Evolutionary conservation across 1,284 basidiomycete species (phyloP).

Genomic region (Pulveroboletus sp.): DNA sequence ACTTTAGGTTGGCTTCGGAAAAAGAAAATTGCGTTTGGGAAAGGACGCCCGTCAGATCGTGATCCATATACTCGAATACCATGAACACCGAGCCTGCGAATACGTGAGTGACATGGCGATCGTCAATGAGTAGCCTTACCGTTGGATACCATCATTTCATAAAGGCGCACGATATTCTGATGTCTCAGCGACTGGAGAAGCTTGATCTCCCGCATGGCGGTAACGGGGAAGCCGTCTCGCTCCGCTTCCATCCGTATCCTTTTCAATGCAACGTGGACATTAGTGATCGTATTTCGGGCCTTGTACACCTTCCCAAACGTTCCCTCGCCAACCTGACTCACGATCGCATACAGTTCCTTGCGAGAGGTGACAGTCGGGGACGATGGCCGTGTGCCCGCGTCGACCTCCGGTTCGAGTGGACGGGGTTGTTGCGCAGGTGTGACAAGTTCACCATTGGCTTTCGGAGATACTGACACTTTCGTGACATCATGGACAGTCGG

Average conservation of each 20-base stretch:
- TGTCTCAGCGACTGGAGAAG: slow-evolving; percentile 90
- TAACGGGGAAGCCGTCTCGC: slow-evolving; percentile 97
- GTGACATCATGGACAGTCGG: slow-evolving; percentile 16
- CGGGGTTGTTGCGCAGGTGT: slow-evolving; percentile 19
- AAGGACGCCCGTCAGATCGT: slow-evolving; percentile 94
- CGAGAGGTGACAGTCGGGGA: slow-evolving; percentile 33
- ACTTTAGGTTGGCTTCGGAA: slow-evolving; percentile 87
- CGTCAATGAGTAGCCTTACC: slow-evolving; percentile 48
- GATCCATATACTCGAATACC: slow-evolving; percentile 99
- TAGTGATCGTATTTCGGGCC: slow-evolving; percentile 78
- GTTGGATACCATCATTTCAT: slow-evolving; percentile 98
- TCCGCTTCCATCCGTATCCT: slow-evolving; percentile 98
- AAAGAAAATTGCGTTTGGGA: slow-evolving; percentile 89
- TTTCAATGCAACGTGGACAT: slow-evolving; percentile 86
- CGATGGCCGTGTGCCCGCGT: slow-evolving; percentile 30
- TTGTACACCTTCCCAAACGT: slow-evolving; percentile 99
- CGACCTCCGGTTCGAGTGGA: slow-evolving; percentile 25
- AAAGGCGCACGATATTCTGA: slow-evolving; percentile 83
- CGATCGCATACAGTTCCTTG: slow-evolving; percentile 78
- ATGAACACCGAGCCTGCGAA: slow-evolving; percentile 88
- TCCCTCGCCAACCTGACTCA: slow-evolving; percentile 96
- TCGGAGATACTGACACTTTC: slow-evolving; percentile 25
- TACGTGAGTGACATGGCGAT: slow-evolving; percentile 10
- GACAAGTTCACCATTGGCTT: slow-evolving; percentile 21
- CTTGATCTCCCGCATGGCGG: slow-evolving; percentile 98